Evolutionary conservation across 257 asterid species (phyloP), one percentile per base, ranked within the genome.

Genomic region (Solanum rostratum): DNA sequence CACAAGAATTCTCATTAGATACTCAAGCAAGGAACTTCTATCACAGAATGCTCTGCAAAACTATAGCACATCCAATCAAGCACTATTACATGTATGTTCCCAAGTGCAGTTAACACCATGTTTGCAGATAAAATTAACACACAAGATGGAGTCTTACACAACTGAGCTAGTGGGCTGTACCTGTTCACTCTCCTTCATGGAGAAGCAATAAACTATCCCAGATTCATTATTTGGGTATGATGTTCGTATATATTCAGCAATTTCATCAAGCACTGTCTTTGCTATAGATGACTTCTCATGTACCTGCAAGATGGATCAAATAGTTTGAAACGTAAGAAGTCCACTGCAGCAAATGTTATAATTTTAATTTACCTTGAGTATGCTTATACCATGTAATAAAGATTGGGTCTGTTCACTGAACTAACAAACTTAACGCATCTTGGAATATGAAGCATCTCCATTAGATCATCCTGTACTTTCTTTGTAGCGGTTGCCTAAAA

Each of bases 111-210:
- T 49, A 24, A 74, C 24, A 46, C 81, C 39, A 22, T 24, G 7
- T 46, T 74, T 74, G 37, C 37, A 74, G 60, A 74, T 7, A 24
- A 15, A 46, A 46, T 24, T 74, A 74, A 18, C n/a, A n/a, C 22
- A 74, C 2, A 4, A 46, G 81, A 74, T 74, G 22, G 57, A 73
- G 60, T 74, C 60, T 22, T 4, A 46, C 43, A 74, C 4, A 52
- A 74, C 81, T 46, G 43, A 74, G 81, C 41, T 74, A 74, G 60
- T 74, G 81, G 27, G 45, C 19, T 27, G 33, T 86, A 95, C 99
- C 97, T 93, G 99, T 87, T 96, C 99, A 63, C 99, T 94, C 88
- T 96, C 99, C 92, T 93, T 96, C 70, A 98, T 93, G 85, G 99
- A 93, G 91, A 96, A 96, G 90, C 99, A 96, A 90, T 96, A 96